A percentile compares a stretch with the other conserved stretches of the same genome.
Conservation (phyloP, 148 eudicot genomes). For the Nyssa sinensis region DNA sequence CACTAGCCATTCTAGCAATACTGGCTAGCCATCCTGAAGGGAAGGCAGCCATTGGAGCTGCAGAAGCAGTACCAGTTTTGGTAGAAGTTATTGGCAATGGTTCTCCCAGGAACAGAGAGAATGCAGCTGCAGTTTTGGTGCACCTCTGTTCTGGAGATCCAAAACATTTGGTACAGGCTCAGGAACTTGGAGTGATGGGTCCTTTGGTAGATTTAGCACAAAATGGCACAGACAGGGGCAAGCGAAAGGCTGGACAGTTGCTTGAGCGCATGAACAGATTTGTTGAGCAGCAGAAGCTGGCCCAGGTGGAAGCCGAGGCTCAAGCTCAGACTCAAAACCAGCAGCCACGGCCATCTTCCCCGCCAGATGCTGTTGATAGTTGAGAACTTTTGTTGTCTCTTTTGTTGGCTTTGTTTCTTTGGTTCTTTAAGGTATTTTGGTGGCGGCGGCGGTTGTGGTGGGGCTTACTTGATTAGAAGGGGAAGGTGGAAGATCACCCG, state of each 20-base stretch:
- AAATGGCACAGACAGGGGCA: conserved; percentile 86
- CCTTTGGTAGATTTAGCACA: conserved; percentile 58
- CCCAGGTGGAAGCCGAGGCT: conserved; percentile 40
- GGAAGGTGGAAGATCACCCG: conserved; percentile 74
- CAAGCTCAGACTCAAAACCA: conserved; percentile 19
- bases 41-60: conserved; percentile 69
- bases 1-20: conserved; percentile 83
- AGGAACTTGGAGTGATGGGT: conserved; percentile 59
- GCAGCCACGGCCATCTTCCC: conserved; percentile 1
- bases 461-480: conserved; percentile 27
- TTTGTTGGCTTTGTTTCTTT: conserved; percentile 16
- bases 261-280: conserved; percentile 70
- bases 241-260: conserved; percentile 77
- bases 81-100: conserved; percentile 77
- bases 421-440: conserved; percentile 20
- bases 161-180: conserved; percentile 52
- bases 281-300: conserved; percentile 62
- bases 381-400: conserved; percentile 17
- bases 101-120: conserved; percentile 92
- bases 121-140: conserved; percentile 85
- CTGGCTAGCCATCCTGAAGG: conserved; percentile 85
- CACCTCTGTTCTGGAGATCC: conserved; percentile 83
- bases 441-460: too few species aligned
- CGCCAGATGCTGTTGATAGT: conserved; percentile 32
- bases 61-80: conserved; percentile 75